A percentile compares a stretch with the other conserved stretches of the same genome.
Evolutionary conservation across 495 filamentous ascomycete species (phyloP).

Genomic region (Talaromyces adpressus): DNA sequence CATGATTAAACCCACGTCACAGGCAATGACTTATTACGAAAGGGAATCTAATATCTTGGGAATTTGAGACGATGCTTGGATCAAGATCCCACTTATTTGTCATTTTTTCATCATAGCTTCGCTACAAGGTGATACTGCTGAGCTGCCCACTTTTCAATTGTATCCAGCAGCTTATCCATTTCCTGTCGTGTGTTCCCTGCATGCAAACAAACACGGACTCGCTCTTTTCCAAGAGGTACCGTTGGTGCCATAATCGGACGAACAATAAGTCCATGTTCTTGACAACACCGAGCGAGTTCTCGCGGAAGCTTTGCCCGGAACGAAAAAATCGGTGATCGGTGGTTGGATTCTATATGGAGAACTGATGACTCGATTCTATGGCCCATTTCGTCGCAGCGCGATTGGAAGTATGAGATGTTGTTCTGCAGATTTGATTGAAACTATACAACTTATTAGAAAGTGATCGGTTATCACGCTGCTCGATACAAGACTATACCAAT

Average conservation of each 20-base stretch:
- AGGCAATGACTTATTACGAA: neutral
- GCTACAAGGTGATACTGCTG: conserved; percentile 3
- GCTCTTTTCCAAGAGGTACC: conserved; percentile 21
- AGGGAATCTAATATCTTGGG: neutral
- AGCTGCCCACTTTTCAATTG: conserved; percentile 22
- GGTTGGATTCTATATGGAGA: conserved; percentile 10
- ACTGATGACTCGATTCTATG: conserved; percentile 11
- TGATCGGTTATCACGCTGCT: neutral
- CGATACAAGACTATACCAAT: neutral
- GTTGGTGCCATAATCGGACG: conserved; percentile 23
- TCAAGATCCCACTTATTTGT: neutral
- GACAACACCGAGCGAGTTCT: conserved; percentile 18
- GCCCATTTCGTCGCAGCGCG: conserved; percentile 17
- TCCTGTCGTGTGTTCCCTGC: conserved; percentile 22
- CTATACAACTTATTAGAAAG: neutral
- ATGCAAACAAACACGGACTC: conserved; percentile 26
- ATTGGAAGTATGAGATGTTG: conserved; percentile 13
- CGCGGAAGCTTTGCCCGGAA: conserved; percentile 13
- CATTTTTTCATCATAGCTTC: neutral
- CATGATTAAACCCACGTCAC: neutral
- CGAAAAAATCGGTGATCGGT: conserved; percentile 14
- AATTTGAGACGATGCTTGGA: neutral
- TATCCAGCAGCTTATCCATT: conserved; percentile 16
- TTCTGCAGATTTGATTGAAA: neutral
- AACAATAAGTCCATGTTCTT: conserved; percentile 17